phyloP scores from a whole-genome alignment of 805 yeast genomes.

The Yarrowia sp. region DNA sequence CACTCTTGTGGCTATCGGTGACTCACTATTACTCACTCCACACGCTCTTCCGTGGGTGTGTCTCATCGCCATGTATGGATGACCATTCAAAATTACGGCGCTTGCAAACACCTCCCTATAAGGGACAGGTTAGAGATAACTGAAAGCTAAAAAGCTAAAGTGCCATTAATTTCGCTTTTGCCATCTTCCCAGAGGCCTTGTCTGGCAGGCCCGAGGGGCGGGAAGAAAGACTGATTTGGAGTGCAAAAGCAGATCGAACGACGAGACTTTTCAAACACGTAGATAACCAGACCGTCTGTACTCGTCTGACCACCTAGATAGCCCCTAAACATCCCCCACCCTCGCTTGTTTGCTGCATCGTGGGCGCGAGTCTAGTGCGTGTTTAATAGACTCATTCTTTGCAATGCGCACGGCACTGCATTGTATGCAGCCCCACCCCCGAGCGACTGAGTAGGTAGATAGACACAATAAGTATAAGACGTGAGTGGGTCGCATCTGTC shows the following conservation, averaged over 20 bases:
- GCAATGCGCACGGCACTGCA: constrained; percentile 36
- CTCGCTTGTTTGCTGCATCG: constrained; percentile 24
- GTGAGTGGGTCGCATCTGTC: neutral
- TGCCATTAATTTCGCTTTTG: constrained; percentile 19
- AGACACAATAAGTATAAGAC: neutral
- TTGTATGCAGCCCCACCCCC: constrained; percentile 35
- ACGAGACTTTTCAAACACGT: too few relatives aligned
- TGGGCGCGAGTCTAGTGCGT: constrained; percentile 10
- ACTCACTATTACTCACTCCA: neutral
- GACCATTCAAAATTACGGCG: constrained; percentile 22
- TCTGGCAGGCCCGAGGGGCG: neutral
- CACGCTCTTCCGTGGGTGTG: neutral
- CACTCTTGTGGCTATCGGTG: neutral
- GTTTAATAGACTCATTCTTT: constrained; percentile 35
- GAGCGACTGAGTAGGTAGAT: neutral
- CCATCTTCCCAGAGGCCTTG: constrained; percentile 8
- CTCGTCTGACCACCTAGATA: too few relatives aligned
- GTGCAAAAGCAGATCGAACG: neutral
- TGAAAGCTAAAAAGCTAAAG: constrained; percentile 25
- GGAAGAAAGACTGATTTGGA: too few relatives aligned
- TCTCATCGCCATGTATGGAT: neutral
- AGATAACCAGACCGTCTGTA: too few relatives aligned
- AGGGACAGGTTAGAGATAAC: constrained; percentile 35
- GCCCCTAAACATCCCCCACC: neutral
- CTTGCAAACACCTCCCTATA: constrained; percentile 8